Conservation (phyloP, 768 basidiomycete species). For the Trametes elegans region DNA sequence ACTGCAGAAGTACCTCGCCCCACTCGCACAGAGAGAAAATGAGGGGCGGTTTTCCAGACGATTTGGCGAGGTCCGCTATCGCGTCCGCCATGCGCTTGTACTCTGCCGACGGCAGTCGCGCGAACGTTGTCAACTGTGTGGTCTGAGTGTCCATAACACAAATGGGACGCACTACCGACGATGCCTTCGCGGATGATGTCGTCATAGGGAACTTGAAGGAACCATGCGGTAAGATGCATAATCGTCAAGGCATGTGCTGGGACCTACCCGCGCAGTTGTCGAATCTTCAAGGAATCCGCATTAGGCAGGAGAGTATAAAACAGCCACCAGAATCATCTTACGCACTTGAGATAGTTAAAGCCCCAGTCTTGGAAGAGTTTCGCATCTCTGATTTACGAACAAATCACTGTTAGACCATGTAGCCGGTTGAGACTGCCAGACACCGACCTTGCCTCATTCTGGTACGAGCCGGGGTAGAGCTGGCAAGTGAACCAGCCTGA, state of each 20-base stretch:
- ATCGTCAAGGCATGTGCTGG: constrained; percentile 46
- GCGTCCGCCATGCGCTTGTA: constrained; percentile 62
- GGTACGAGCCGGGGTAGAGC: constrained; percentile 62
- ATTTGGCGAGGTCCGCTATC: constrained; percentile 45
- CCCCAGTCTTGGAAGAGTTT: constrained; percentile 63
- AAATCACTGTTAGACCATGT: neutral
- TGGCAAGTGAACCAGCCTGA: constrained; percentile 70
- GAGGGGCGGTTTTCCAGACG: constrained; percentile 51
- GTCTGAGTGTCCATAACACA: no score
- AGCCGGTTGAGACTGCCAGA: neutral
- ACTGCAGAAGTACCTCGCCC: constrained; percentile 47
- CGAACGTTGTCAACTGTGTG: no score
- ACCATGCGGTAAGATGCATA: constrained; percentile 35
- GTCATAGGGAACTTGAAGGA: constrained; percentile 14
- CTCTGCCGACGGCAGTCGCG: no score
- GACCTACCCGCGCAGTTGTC: constrained; percentile 54
- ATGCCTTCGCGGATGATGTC: constrained; percentile 20
- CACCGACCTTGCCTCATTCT: constrained; percentile 53
- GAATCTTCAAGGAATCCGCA: no score
- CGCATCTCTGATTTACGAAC: constrained; percentile 41
- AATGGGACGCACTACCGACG: constrained; percentile 28
- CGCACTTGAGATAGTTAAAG: constrained; percentile 63
- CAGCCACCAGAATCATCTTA: neutral
- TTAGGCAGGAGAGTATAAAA: no score
- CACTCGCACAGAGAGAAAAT: constrained; percentile 65